Evolutionary conservation across 805 yeast species (phyloP), one percentile per base, ranked within the genome.

Genomic region (Diddensiella caesifluorescens): DNA sequence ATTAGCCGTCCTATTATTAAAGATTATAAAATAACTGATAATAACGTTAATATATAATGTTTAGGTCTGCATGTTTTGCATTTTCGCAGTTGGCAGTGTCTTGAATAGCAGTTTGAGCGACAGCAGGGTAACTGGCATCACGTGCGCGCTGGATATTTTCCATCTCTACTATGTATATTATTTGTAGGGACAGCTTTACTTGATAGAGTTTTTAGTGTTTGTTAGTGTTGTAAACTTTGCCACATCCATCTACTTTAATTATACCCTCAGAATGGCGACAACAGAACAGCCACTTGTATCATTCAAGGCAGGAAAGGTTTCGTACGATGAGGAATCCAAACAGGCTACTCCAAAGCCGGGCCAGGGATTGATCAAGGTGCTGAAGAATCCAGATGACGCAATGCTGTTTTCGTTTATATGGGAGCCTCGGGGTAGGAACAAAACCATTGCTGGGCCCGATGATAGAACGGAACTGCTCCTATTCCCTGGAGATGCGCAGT

Each of bases 401-500:
- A 78, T 79, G 13, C 76, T 85, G 56, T 78, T 71, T 54, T 77
- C 80, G 38, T 80, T 85, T 52, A 68, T 64, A 41, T 86, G 95
- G 95, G 63, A 71, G 29, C 85, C 94, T 23, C 75, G 83, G 43
- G 76, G 73, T 22, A 48, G 48, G 30, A 39, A 46, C 25, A 57
- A 61, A 31, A 52, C 55, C n/a, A 47, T 48, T 3, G 43, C 33
- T 7, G 49, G 41, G n/a, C 42, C 70, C 13, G 51, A 48, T 19
- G 71, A 67, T 38, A 29, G 45, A 20, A 60, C 60, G 29, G 88
- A 80, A 49, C 68, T 84, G 45, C 67, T 85, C 50, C 74, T 86
- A 32, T 79, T 86, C 51, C 92, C 94, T 0, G 95, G 94, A 1
- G 95, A 87, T 55, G 90, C 83, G 39, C 75, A 80, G 32, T 84